Percentiles rank a stretch among this genome's conserved stretches.
These are phyloP conservation scores for Eucalyptus lansdowneana DNA, from an alignment of 345 rosid species.

Conservation along the genomic window DNA sequence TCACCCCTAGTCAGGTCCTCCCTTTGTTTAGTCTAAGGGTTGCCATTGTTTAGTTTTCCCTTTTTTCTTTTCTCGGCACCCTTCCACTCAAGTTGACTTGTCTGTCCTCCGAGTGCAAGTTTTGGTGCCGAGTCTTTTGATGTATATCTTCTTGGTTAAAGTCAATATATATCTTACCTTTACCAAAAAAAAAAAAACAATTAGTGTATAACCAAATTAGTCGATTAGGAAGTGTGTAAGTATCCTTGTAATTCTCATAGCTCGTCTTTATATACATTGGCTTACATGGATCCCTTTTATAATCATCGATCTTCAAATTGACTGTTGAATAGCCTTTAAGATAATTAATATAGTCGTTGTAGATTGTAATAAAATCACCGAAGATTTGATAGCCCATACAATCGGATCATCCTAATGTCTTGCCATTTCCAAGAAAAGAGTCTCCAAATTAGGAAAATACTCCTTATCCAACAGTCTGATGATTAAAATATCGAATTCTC, in stretches of 20 bases:
- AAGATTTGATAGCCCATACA: neutral
- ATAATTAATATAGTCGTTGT: neutral
- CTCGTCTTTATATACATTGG: neutral
- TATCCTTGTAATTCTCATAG: neutral
- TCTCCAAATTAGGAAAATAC: neutral
- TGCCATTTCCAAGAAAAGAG: neutral
- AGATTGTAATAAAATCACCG: neutral
- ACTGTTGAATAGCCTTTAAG: neutral
- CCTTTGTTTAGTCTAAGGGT: too few species aligned
- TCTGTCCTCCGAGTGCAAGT: too few species aligned
- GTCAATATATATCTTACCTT: too few species aligned
- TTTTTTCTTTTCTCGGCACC: too few species aligned
- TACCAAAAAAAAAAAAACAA: too few species aligned
- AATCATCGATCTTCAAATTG: neutral
- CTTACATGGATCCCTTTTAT: neutral
- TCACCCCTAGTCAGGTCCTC: too few species aligned
- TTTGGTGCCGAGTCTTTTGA: too few species aligned
- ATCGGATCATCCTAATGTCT: neutral
- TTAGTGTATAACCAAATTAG: neutral
- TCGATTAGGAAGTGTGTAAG: neutral
- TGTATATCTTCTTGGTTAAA: too few species aligned
- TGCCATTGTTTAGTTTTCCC: too few species aligned
- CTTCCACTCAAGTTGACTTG: too few species aligned
- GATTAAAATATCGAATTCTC: neutral
- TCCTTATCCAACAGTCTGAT: neutral